A percentile compares a stretch with the other conserved stretches of the same genome.
Evolutionary conservation across 306 rosid genomes (phyloP).

Genomic region (Lathyrus oleraceus): DNA sequence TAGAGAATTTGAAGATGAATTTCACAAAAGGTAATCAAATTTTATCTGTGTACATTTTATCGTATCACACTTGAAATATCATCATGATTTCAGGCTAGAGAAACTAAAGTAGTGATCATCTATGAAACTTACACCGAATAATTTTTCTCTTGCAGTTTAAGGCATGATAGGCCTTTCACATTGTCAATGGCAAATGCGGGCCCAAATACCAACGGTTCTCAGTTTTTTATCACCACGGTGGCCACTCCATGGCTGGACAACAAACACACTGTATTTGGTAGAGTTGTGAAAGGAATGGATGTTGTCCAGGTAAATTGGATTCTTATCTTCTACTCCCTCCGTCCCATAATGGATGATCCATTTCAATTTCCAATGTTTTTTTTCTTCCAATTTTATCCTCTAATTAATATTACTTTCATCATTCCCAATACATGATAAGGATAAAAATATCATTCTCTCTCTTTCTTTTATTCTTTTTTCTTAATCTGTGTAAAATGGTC

Average conservation of each 20-base stretch:
- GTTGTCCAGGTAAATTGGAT: constrained; percentile 79
- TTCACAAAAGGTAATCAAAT: constrained; percentile 80
- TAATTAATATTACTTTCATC: no score
- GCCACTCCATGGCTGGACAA: constrained; percentile 99
- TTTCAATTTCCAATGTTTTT: no score
- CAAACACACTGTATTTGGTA: constrained; percentile 95
- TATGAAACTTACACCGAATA: constrained; percentile 33
- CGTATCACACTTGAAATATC: background rate
- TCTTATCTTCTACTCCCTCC: constrained; percentile 18
- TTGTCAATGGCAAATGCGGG: constrained; percentile 99
- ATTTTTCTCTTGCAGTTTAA: constrained; percentile 61
- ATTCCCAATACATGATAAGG: no score
- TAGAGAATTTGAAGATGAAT: constrained; percentile 96
- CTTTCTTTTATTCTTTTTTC: no score
- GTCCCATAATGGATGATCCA: no score
- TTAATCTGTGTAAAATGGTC: no score
- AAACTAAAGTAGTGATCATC: background rate
- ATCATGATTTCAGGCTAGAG: constrained; percentile 1
- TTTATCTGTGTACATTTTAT: constrained; percentile 6
- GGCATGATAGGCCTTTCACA: constrained; percentile 98
- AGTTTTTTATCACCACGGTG: constrained; percentile 96
- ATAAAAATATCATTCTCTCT: no score
- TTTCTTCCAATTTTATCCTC: no score
- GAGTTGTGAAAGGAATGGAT: constrained; percentile 96
- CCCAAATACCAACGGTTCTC: constrained; percentile 89